Conservation (phyloP, 805 yeast genomes). For the Peterozyma xylosa region DNA sequence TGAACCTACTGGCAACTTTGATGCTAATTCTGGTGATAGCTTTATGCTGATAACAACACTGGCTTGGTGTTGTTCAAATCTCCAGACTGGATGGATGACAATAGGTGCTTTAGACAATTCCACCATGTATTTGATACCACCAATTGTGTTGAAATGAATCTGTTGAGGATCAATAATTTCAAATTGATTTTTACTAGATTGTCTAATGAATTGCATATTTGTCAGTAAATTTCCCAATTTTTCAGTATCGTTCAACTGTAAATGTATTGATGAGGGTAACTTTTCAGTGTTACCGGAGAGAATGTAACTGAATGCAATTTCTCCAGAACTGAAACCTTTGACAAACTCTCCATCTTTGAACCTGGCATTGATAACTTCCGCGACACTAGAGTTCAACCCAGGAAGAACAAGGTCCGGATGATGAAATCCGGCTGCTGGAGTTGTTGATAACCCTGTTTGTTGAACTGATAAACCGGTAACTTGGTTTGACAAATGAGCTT, state of each 20-base stretch:
- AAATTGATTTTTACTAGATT: slow-evolving; percentile 27
- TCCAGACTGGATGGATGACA: slow-evolving; percentile 78
- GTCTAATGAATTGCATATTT: slow-evolving; percentile 47
- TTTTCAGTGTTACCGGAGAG: slow-evolving; percentile 28
- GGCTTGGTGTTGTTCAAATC: slow-evolving; percentile 77
- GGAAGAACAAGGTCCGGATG: slow-evolving; percentile 44
- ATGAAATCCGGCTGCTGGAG: slow-evolving; percentile 23
- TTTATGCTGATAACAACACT: slow-evolving; percentile 72
- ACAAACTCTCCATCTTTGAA: slow-evolving; percentile 59
- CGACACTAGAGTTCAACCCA: slow-evolving; percentile 78
- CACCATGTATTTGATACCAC: slow-evolving; percentile 70
- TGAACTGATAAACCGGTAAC: slow-evolving; percentile 31
- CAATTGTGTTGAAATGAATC: slow-evolving; percentile 59
- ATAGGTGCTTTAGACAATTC: slow-evolving; percentile 50
- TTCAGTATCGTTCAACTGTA: slow-evolving; percentile 34
- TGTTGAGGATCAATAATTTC: slow-evolving; percentile 36
- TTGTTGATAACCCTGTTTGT: slow-evolving; percentile 21
- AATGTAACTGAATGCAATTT: slow-evolving; percentile 72
- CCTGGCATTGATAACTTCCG: slow-evolving; percentile 76
- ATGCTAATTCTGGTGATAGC: slow-evolving; percentile 39
- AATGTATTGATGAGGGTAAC: slow-evolving; percentile 22
- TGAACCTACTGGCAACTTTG: slow-evolving; percentile 25
- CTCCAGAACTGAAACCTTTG: slow-evolving; percentile 69
- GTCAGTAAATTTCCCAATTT: slow-evolving; percentile 37
- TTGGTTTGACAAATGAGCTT: slow-evolving; percentile 28